These are phyloP conservation scores for thale cress (Arabidopsis thaliana) DNA, from an alignment of 345 rosid genomes.

Conservation along the genomic window TAIR10.1 NC_003076.8:18536001-18536500, in stretches of 20 bases:
- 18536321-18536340: background rate
- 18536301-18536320: background rate
- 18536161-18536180: constrained; percentile 48
- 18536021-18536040: constrained; percentile 68
- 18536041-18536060: constrained; percentile 66
- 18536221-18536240: constrained; percentile 43
- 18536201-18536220: constrained; percentile 27
- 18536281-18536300: background rate
- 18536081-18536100: constrained; percentile 71
- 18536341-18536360: background rate
- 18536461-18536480: constrained; percentile 13
- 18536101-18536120: constrained; percentile 62
- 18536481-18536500: constrained; percentile 12
- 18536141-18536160: constrained; percentile 65
- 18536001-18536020: constrained; percentile 76
- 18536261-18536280: background rate
- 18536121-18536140: constrained; percentile 66
- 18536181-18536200: constrained; percentile 57
- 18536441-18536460: background rate
- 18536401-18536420: constrained; percentile 21
- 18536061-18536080: constrained; percentile 78
- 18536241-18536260: constrained; percentile 47
- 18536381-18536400: constrained; percentile 24
- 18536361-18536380: constrained; percentile 37
- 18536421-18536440: background rate